Conservation (phyloP, 306 rosid species). For the Fragaria ananassa region DNA sequence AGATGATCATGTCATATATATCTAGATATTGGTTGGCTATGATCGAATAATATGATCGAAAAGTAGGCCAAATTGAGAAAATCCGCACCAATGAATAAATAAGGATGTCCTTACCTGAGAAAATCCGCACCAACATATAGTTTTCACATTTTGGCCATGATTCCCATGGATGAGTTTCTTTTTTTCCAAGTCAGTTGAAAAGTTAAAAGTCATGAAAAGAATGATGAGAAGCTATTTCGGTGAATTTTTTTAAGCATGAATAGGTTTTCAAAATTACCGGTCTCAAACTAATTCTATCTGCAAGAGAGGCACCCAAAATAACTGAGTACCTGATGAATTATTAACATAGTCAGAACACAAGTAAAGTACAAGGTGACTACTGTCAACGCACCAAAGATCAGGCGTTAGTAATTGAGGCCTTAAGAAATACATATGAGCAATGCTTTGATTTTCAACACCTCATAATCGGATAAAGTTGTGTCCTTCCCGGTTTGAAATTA, state of each 20-base stretch:
- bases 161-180: background rate
- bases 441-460: background rate
- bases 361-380: conserved; percentile 11
- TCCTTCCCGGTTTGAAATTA: background rate
- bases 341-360: conserved; percentile 14
- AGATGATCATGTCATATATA: too few relatives aligned
- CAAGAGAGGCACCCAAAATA: conserved; percentile 80
- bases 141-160: background rate
- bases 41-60: too few relatives aligned
- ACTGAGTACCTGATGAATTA: conserved; percentile 78
- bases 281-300: conserved; percentile 55
- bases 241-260: background rate
- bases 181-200: background rate
- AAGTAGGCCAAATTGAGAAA: too few relatives aligned
- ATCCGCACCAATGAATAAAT: too few relatives aligned
- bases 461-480: background rate
- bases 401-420: background rate
- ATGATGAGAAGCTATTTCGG: background rate
- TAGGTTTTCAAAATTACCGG: conserved; percentile 46
- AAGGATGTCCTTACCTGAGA: too few relatives aligned
- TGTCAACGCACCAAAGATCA: background rate
- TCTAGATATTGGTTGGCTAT: too few relatives aligned
- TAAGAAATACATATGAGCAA: background rate
- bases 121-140: background rate
- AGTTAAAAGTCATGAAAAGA: background rate